Percentiles rank a stretch among this genome's conserved stretches.
Evolutionary conservation across 2,329 filamentous ascomycete genomes (phyloP).

Genomic region (Pseudogymnoascus sp.): DNA sequence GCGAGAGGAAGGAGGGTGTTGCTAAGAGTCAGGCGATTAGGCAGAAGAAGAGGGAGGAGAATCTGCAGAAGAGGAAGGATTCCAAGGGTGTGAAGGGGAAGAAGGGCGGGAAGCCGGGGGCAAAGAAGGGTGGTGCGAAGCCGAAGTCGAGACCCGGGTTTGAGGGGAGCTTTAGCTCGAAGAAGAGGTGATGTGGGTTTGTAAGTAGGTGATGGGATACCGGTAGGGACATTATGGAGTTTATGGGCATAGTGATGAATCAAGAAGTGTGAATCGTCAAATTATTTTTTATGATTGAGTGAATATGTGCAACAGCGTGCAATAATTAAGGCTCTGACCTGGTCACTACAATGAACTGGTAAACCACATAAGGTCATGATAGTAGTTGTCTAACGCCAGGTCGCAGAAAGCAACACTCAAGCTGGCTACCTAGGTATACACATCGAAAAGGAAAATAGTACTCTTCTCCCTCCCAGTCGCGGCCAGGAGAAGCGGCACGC

Average conservation of each 20-base stretch:
- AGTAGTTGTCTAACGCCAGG: slow-evolving; percentile 6
- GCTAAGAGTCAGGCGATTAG: slow-evolving; percentile 67
- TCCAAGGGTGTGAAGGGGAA: slow-evolving; percentile 60
- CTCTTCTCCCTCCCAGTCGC: not conserved
- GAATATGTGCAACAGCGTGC: not conserved
- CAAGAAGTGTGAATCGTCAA: slow-evolving; percentile 1
- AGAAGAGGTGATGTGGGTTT: slow-evolving; percentile 16
- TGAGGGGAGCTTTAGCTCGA: slow-evolving; percentile 41
- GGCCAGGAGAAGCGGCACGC: not conserved
- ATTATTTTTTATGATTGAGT: not conserved
- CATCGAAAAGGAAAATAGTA: slow-evolving; percentile 6
- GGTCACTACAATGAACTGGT: not conserved
- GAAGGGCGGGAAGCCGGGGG: slow-evolving; percentile 44
- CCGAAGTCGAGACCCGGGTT: slow-evolving; percentile 45
- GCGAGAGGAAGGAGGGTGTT: slow-evolving; percentile 61
- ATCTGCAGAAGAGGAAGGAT: slow-evolving; percentile 64
- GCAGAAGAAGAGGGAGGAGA: slow-evolving; percentile 75
- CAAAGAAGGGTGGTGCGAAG: slow-evolving; percentile 39
- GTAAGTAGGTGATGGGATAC: slow-evolving; percentile 2
- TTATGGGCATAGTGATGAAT: slow-evolving; percentile 4
- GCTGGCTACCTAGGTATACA: slow-evolving; percentile 6
- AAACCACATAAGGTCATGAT: slow-evolving; percentile 4
- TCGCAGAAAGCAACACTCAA: slow-evolving; percentile 5
- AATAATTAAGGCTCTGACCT: not conserved
- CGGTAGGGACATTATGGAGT: not conserved